phyloP scores from a whole-genome alignment of 352 stramenopile genomes.

The Globisporangium spiculum region DNA sequence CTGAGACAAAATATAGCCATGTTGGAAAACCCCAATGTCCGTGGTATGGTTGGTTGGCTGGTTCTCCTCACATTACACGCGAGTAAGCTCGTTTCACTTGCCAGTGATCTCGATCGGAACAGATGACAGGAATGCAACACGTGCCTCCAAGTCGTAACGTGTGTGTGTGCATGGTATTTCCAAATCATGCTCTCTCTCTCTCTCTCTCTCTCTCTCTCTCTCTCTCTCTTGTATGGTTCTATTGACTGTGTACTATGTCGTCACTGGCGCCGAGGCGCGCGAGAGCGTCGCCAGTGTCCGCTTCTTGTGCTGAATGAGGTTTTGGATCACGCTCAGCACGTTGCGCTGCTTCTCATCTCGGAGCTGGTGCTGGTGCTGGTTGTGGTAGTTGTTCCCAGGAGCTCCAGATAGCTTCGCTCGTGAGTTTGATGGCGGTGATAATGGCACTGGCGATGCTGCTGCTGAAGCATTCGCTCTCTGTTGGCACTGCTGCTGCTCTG shows the following conservation, averaged over 20 bases:
- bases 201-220: background rate
- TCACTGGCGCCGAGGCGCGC: constrained; percentile 18
- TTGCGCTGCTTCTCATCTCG: constrained; percentile 59
- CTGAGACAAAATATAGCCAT: constrained; percentile 2
- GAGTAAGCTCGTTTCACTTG: too few species aligned
- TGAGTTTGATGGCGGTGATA: background rate
- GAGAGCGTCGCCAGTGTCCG: constrained; percentile 57
- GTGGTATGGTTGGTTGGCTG: too few species aligned
- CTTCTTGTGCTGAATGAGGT: constrained; percentile 77
- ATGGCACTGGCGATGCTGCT: background rate
- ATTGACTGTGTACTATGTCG: constrained; percentile 12
- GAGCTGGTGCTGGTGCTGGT: background rate
- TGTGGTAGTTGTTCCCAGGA: background rate
- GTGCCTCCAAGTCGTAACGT: too few species aligned
- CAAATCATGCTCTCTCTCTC: too few species aligned
- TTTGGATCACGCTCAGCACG: constrained; percentile 71
- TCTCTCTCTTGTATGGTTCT: background rate
- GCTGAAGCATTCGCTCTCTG: background rate
- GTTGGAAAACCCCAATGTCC: background rate
- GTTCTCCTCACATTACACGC: too few species aligned
- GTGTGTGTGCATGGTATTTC: too few species aligned
- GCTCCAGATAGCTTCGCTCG: background rate
- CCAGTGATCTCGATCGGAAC: too few species aligned
- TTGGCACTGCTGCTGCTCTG: background rate
- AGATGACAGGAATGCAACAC: too few species aligned